Conservation (phyloP, 495 filamentous ascomycete species). For the Chaetomidium leptoderma region DNA sequence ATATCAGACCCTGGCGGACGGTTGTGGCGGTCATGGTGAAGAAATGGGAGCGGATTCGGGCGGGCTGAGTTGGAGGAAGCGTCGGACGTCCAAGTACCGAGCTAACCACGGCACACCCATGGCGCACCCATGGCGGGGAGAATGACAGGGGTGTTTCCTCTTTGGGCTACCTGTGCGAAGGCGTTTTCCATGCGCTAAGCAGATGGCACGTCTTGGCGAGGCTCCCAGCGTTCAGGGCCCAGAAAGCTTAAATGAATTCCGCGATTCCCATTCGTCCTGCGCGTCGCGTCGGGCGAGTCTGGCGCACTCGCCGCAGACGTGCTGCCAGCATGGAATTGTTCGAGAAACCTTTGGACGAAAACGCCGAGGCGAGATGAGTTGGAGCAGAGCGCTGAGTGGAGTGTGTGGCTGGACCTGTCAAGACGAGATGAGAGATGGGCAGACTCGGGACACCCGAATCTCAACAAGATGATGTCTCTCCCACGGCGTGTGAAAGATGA, state of each 20-base stretch:
- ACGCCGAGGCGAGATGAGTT: too few species aligned
- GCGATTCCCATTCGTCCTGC: slow-evolving; percentile 11
- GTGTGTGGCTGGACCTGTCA: too few species aligned
- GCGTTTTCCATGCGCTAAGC: slow-evolving; percentile 13
- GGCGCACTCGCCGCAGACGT: neutral
- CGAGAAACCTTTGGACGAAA: slow-evolving; percentile 2
- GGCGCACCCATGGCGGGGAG: neutral
- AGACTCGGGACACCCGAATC: too few species aligned
- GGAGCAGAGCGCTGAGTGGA: too few species aligned
- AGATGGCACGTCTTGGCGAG: slow-evolving; percentile 17
- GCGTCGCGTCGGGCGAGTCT: slow-evolving; percentile 1
- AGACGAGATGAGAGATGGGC: too few species aligned
- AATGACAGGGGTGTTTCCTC: slow-evolving; percentile 24
- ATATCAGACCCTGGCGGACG: neutral
- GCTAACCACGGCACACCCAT: neutral
- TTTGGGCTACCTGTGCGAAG: slow-evolving; percentile 35
- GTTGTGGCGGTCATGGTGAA: slow-evolving; percentile 4
- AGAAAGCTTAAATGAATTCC: slow-evolving; percentile 25
- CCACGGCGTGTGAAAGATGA: too few species aligned
- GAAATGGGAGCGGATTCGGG: neutral
- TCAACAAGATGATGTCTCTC: too few species aligned
- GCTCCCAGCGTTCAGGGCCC: slow-evolving; percentile 10
- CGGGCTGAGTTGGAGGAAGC: neutral
- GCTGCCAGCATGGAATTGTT: neutral
- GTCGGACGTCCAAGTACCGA: slow-evolving; percentile 4